Evolutionary conservation across 2,329 filamentous ascomycete species (phyloP), one percentile per base, ranked within the genome.

Genomic region (Exutisphaerella laricina): DNA sequence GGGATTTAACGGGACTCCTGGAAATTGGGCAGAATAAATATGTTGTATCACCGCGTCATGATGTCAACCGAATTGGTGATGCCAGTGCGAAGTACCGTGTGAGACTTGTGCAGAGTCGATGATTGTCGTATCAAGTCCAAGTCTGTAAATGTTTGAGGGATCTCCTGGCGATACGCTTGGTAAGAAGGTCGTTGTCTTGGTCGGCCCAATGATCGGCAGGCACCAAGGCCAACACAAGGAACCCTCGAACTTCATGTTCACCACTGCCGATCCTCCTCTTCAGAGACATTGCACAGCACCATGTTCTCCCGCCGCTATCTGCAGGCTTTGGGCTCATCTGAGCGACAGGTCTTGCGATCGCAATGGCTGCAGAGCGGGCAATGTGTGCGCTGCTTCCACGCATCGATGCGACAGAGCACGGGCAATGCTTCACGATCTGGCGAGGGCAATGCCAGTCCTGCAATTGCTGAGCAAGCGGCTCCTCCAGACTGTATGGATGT

Each of bases 331-430:
- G 43, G 50, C 29, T 46, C 48, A 20, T 20, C 50, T 3, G 52
- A 53, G 52, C 48, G 52, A 17, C 50, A 50, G 26, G 26, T 46
- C 8, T 23, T 55, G 6, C 28, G 36, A 25, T 33, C 32, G 16
- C 45, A 48, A 39, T 45, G 44, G 18, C 21, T 49, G 5, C 31
- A 28, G 16, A 53, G 43, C 18, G 45, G 53, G 4, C 51, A 54
- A 49, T 55, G 53, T 26, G 43, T 41, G 21, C 48, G 53, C 6
- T 54, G 49, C 33, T 54, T 52, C 23, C 53, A 55, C 41, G 41
- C 38, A 18, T 48, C 50, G n/a, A 26, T 40, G 14, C 36, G 45
- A 37, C 42, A 46, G 20, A 30, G 35, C 8, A 41, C 44, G 7
- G 46, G 37, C 13, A 46, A 51, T 30, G 46, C 40, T 30, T 37